Conservation (phyloP, 352 stramenopile species). For the Albugo laibachii region DNA sequence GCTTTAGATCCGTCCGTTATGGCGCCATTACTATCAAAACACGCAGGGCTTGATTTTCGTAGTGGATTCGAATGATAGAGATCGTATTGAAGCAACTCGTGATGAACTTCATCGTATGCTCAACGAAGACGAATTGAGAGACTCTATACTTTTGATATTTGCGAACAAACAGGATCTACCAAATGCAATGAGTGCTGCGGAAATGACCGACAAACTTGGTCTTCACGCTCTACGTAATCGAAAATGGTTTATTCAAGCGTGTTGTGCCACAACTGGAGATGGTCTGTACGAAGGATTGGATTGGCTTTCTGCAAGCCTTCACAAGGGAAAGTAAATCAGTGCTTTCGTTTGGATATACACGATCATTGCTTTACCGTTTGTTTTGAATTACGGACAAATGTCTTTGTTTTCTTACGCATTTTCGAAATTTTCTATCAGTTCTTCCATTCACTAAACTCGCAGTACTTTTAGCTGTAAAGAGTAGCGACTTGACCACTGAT, state of each 20-base stretch:
- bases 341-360: no score
- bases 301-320: slow-evolving; percentile 85
- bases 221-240: slow-evolving; percentile 91
- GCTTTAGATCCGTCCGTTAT: slow-evolving; percentile 87
- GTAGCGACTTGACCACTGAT: no score
- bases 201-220: slow-evolving; percentile 98
- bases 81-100: slow-evolving; percentile 92
- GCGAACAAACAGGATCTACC: slow-evolving; percentile 99
- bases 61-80: slow-evolving; percentile 96
- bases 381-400: no score
- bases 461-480: no score
- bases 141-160: slow-evolving; percentile 95
- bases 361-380: no score
- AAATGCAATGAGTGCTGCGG: slow-evolving; percentile 93
- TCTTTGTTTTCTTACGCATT: no score
- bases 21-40: slow-evolving; percentile 99
- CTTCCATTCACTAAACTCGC: no score
- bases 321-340: slow-evolving; percentile 49
- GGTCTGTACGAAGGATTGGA: slow-evolving; percentile 98
- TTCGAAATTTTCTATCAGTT: no score
- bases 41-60: slow-evolving; percentile 99
- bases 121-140: slow-evolving; percentile 95
- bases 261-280: slow-evolving; percentile 96
- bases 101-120: slow-evolving; percentile 97
- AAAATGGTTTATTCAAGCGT: slow-evolving; percentile 99